Evolutionary conservation across 2,329 filamentous ascomycete genomes (phyloP).

Genomic region (Monosporascus sp.): DNA sequence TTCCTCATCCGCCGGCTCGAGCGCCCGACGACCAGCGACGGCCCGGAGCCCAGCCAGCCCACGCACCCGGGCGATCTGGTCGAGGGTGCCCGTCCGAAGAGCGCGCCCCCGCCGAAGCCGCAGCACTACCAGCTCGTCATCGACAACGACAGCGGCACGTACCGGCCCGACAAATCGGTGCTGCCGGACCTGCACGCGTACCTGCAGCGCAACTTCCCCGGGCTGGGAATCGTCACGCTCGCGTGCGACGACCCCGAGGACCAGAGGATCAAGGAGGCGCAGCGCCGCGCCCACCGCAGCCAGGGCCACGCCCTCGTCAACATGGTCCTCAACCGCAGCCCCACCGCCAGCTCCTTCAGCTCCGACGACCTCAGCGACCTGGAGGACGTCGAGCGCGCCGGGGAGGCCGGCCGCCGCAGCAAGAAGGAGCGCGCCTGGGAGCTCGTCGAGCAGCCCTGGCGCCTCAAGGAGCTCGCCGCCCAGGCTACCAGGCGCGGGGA

Average conservation of each 20-base stretch:
- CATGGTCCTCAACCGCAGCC: constrained; percentile 53
- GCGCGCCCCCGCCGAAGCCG: constrained; percentile 40
- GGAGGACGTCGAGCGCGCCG: constrained; percentile 37
- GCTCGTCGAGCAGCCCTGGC: constrained; percentile 44
- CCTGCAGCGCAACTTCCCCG: constrained; percentile 68
- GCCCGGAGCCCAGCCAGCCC: constrained; percentile 36
- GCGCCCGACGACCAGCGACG: constrained; percentile 39
- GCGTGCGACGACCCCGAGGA: constrained; percentile 77
- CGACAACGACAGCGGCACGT: constrained; percentile 93
- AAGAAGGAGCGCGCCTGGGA: constrained; percentile 49
- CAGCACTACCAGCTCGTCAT: constrained; percentile 78
- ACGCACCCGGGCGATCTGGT: constrained; percentile 47
- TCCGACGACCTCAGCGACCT: constrained; percentile 49
- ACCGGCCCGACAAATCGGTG: constrained; percentile 74
- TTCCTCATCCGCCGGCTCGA: constrained; percentile 77
- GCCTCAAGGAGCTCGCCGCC: constrained; percentile 30
- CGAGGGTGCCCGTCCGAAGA: constrained; percentile 40
- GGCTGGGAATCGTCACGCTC: constrained; percentile 66
- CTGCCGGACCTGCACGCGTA: constrained; percentile 68
- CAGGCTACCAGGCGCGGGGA: neutral
- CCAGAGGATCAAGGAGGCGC: constrained; percentile 67
- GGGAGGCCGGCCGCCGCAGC: constrained; percentile 36
- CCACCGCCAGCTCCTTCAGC: constrained; percentile 43
- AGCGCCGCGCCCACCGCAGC: constrained; percentile 68
- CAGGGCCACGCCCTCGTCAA: constrained; percentile 42